Evolutionary conservation across 441 rosid species (phyloP), one percentile per base, ranked within the genome.

Genomic region (Viola pubescens): DNA sequence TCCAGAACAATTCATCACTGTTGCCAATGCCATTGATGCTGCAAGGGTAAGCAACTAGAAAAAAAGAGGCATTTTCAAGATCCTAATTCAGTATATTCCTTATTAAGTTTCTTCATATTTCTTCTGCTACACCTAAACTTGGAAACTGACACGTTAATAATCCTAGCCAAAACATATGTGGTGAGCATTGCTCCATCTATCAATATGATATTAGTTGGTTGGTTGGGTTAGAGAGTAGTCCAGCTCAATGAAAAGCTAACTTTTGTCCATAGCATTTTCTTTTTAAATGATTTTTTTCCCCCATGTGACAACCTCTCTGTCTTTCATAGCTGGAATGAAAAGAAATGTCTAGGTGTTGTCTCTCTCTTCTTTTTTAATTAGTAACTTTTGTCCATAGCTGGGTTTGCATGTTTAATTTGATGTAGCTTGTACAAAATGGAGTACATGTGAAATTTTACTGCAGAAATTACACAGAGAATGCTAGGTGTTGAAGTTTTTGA

Each of bases 1-100:
- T 0, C 82, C 94, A 4, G 72, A 82, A 13, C 87, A 88, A 56
- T 86, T 88, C 72, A 71, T 78, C 57, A 70, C 79, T 37, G 86
- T 88, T 51, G 90, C 94, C 57, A 88, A 79, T 45, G 90, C 90
- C 38, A 83, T 88, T 11, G 87, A 82, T 59, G 90, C 84, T 52
- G 90, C 95, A 39, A 80, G 79, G 88, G 95, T 88, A 64, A 54
- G 13, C 42, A 34, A 37, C 49, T 48, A 56, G 10, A 42, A 42
- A 42, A 42, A 42, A 1, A 42, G 9, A 42, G 45, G 1, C 6
- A 42, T 9, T 42, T 42, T 9, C 45, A 16, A 16, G 19, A 16
- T 16, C 19, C 19, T 16, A 16, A 16, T 16, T 16, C 19, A 16
- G 19, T 16, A 16, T 16, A 16, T 16, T 16, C 19, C 19, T 16